These are phyloP conservation scores for Phytophthora meadii DNA, from an alignment of 352 stramenopile species.

Conservation along the genomic window DNA sequence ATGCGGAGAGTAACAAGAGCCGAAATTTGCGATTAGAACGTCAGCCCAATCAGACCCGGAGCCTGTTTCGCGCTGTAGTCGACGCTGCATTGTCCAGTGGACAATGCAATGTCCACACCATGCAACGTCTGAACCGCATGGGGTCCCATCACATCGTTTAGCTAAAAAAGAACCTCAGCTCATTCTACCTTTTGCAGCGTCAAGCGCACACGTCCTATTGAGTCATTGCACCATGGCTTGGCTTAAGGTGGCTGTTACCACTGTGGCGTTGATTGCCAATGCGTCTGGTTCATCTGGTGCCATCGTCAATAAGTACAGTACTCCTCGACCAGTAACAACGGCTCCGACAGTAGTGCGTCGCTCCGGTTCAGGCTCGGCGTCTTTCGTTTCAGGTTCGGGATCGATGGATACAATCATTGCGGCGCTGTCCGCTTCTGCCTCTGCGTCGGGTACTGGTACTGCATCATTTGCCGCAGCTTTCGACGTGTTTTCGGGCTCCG, in stretches of 20 bases:
- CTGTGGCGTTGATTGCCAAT: slow-evolving; percentile 5
- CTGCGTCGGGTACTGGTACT: slow-evolving; percentile 2
- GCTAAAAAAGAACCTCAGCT: slow-evolving; percentile 4
- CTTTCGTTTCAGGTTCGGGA: slow-evolving; percentile 7
- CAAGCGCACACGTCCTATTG: not conserved
- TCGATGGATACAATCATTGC: slow-evolving; percentile 7
- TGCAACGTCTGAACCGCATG: not conserved
- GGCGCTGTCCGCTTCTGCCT: slow-evolving; percentile 6
- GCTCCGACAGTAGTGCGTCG: slow-evolving; percentile 2
- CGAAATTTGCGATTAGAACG: slow-evolving; percentile 14
- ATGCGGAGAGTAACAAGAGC: slow-evolving; percentile 7
- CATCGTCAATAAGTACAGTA: slow-evolving; percentile 18
- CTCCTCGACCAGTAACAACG: not conserved
- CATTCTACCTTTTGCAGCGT: slow-evolving; percentile 33
- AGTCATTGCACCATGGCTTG: slow-evolving; percentile 6
- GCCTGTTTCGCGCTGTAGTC: slow-evolving; percentile 22
- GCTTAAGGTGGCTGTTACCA: slow-evolving; percentile 5
- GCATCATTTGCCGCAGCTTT: slow-evolving; percentile 21
- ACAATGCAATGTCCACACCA: not conserved
- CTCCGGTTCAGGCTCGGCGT: slow-evolving; percentile 5
- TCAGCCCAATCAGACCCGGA: slow-evolving; percentile 18
- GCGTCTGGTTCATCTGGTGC: not conserved
- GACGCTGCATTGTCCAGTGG: not conserved
- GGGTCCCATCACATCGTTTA: slow-evolving; percentile 8
- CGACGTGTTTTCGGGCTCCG: slow-evolving; percentile 6